A percentile compares a stretch with the other conserved stretches of the same genome.
Conservation (phyloP, 257 asterid species). For the Nicotiana noctiflora region DNA sequence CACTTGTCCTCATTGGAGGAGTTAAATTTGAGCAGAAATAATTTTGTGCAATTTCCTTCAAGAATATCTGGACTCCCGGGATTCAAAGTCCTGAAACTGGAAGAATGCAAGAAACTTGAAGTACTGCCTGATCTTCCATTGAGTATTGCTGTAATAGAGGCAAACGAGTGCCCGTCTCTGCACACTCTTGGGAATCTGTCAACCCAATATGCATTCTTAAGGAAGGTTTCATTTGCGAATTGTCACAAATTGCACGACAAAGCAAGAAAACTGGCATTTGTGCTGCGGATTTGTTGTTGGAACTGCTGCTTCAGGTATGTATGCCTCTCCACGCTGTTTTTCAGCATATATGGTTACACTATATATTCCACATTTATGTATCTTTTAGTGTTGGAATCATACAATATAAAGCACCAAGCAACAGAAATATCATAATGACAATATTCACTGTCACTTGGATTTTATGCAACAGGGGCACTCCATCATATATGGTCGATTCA, state of each 20-base stretch:
- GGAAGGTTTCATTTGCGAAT: conserved; percentile 6
- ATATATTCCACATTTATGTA: neutral
- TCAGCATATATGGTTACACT: too few species aligned
- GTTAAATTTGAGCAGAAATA: conserved; percentile 11
- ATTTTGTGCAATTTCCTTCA: conserved; percentile 5
- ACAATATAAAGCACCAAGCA: neutral
- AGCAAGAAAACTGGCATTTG: neutral
- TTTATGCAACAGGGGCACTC: conserved; percentile 8
- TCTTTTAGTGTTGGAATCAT: neutral
- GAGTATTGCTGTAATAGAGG: conserved; percentile 9
- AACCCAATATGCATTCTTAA: conserved; percentile 5
- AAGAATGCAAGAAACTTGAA: conserved; percentile 8
- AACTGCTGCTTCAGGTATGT: conserved; percentile 10
- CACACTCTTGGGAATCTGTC: conserved; percentile 12
- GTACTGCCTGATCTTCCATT: conserved; percentile 17
- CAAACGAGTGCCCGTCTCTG: conserved; percentile 6
- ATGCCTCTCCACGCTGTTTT: too few species aligned
- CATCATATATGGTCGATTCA: conserved; percentile 1
- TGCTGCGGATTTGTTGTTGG: conserved; percentile 10
- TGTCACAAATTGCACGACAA: neutral
- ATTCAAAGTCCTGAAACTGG: conserved; percentile 14
- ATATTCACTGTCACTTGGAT: neutral
- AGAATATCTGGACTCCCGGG: conserved; percentile 3
- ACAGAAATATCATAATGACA: neutral
- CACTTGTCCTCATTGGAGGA: conserved; percentile 13